These are phyloP conservation scores for Arxiozyma heterogenica DNA, from an alignment of 1,139 yeast genomes.

Conservation along the genomic window DNA sequence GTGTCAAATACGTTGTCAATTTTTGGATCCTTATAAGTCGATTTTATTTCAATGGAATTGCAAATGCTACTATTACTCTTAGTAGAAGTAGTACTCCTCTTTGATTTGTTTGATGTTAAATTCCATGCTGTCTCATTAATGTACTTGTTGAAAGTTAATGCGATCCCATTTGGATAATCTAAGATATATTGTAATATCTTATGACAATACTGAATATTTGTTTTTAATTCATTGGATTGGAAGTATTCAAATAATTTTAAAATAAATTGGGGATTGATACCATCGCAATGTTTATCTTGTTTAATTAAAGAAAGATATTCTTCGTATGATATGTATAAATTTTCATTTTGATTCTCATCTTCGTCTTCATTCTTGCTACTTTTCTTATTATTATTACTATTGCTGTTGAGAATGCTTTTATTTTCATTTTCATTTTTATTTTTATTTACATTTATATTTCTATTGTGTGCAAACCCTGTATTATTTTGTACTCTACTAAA, in stretches of 20 bases:
- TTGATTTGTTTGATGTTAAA: background rate
- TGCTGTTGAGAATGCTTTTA: background rate
- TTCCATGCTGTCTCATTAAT: background rate
- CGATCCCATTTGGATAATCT: background rate
- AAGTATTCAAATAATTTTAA: background rate
- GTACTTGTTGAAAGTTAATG: background rate
- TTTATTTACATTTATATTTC: background rate
- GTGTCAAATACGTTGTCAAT: background rate
- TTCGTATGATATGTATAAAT: background rate
- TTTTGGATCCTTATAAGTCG: background rate
- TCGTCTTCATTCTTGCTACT: background rate
- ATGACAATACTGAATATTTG: background rate
- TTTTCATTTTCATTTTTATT: background rate
- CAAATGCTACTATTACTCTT: background rate
- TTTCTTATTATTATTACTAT: background rate
- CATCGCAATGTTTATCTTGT: background rate
- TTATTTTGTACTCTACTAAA: conserved; percentile 2
- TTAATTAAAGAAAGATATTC: background rate
- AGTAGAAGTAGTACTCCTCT: background rate
- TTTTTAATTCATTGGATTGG: background rate
- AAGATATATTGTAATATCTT: background rate
- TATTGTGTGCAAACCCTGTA: conserved; percentile 2
- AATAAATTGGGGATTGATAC: conserved; percentile 1
- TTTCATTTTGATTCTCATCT: background rate
- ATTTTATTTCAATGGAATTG: background rate